Conservation (phyloP, 257 asterid genomes). For the Linderniella brevidens region DNA sequence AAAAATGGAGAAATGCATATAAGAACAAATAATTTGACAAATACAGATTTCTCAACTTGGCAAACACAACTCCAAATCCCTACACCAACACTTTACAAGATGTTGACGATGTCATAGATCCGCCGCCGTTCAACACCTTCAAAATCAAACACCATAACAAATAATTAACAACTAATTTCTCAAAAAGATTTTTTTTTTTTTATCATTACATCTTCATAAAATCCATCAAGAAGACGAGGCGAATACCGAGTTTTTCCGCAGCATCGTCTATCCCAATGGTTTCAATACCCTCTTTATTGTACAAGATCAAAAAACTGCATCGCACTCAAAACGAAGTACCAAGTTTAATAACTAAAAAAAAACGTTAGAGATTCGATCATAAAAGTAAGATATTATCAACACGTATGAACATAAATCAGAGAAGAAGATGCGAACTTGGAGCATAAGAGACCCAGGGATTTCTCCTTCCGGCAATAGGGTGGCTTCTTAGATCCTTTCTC, state of each 20-base stretch:
- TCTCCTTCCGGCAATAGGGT: conserved; percentile 80
- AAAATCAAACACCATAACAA: neutral
- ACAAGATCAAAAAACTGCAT: conserved; percentile 71
- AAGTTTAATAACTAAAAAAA: neutral
- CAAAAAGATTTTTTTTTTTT: neutral
- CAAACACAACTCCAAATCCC: conserved; percentile 15
- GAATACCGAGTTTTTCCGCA: conserved; percentile 53
- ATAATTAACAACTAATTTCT: neutral
- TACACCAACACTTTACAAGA: conserved; percentile 92
- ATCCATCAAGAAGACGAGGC: neutral
- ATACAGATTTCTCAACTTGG: neutral
- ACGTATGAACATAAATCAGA: neutral
- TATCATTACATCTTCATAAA: neutral
- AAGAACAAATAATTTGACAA: conserved; percentile 11
- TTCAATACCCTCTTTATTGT: conserved; percentile 65
- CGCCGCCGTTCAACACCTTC: conserved; percentile 93
- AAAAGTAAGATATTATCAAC: neutral
- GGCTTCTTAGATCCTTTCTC: conserved; percentile 34
- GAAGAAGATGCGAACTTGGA: conserved; percentile 38
- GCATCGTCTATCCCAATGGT: conserved; percentile 90
- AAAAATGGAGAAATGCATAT: conserved; percentile 5
- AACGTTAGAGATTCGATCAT: neutral
- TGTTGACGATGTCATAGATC: conserved; percentile 94
- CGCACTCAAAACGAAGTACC: conserved; percentile 9
- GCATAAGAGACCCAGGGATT: conserved; percentile 84